Conservation (phyloP, 2,329 filamentous ascomycete species). For the Ascocoryne sarcoides region DNA sequence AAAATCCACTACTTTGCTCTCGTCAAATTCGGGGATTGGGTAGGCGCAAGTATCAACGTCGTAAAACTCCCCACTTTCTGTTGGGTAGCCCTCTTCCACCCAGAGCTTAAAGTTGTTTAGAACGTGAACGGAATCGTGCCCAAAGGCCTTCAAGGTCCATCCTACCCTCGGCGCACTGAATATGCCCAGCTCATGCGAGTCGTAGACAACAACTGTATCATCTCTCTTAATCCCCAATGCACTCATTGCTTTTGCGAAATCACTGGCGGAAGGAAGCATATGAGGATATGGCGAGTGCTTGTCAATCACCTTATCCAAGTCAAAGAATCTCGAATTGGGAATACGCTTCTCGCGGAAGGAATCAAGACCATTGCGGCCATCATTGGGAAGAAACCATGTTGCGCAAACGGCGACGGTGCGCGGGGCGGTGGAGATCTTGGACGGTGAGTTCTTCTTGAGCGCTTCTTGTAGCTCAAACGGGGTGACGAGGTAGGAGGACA, state of each 20-base stretch:
- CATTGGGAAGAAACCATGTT: conserved; percentile 94
- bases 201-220: conserved; percentile 90
- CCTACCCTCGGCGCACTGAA: conserved; percentile 89
- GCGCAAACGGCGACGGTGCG: conserved; percentile 85
- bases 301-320: conserved; percentile 87
- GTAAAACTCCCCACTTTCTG: conserved; percentile 69
- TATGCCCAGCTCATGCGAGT: conserved; percentile 82
- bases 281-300: conserved; percentile 84
- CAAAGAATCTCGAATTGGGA: conserved; percentile 88
- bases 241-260: conserved; percentile 83
- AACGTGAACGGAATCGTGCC: conserved; percentile 79
- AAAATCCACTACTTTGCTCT: conserved; percentile 64
- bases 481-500: conserved; percentile 79
- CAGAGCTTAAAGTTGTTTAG: conserved; percentile 96
- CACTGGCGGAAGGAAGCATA: conserved; percentile 78
- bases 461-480: conserved; percentile 75
- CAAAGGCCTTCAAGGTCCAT: conserved; percentile 88
- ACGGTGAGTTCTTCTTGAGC: conserved; percentile 71
- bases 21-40: conserved; percentile 50
- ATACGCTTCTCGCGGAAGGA: conserved; percentile 78
- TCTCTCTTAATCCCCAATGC: conserved; percentile 78
- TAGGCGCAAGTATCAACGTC: conserved; percentile 57
- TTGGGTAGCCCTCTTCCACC: conserved; percentile 74
- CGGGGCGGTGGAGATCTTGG: conserved; percentile 70
- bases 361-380: conserved; percentile 70